phyloP scores from a whole-genome alignment of 2,329 filamentous ascomycete species.

The Tolypocladium inflatum region DNA sequence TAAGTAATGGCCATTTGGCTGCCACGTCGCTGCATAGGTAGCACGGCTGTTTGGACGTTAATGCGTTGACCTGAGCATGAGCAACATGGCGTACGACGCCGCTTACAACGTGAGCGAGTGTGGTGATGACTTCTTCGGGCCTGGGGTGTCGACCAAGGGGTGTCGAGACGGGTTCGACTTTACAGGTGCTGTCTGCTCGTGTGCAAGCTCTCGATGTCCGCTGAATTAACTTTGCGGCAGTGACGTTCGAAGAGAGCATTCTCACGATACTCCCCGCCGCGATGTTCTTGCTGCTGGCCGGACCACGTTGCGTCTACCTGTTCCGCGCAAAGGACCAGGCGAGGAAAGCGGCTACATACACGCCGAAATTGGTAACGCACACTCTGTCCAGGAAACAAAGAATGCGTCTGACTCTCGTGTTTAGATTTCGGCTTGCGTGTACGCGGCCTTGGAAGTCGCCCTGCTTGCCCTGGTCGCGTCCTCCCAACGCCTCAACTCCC shows the following conservation, averaged over 20 bases:
- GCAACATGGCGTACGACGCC: no score
- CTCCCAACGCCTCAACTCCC: conserved; percentile 15
- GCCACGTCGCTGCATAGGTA: no score
- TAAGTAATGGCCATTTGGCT: no score
- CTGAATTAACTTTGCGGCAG: conserved; percentile 9
- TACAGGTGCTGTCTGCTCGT: conserved; percentile 10
- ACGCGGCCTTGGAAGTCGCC: conserved; percentile 14
- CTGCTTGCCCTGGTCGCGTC: conserved; percentile 16
- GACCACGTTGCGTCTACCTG: conserved; percentile 14
- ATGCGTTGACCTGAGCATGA: no score
- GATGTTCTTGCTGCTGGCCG: conserved; percentile 13
- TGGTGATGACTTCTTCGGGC: conserved; percentile 18
- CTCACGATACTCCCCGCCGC: conserved; percentile 13
- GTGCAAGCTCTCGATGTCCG: neutral
- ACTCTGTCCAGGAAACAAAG: neutral
- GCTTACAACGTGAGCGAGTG: conserved; percentile 15
- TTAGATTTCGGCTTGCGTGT: conserved; percentile 13
- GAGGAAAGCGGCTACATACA: conserved; percentile 15
- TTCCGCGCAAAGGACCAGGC: conserved; percentile 12
- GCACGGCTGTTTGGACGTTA: no score
- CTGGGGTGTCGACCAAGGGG: conserved; percentile 14
- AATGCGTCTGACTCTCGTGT: no score
- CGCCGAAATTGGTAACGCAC: conserved; percentile 14
- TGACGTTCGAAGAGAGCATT: conserved; percentile 20
- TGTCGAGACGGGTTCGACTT: conserved; percentile 23